Evolutionary conservation across 73 alveolate genomes (phyloP), one percentile per base, ranked within the genome.

Genomic region (Tetrahymena thermophila): DNA sequence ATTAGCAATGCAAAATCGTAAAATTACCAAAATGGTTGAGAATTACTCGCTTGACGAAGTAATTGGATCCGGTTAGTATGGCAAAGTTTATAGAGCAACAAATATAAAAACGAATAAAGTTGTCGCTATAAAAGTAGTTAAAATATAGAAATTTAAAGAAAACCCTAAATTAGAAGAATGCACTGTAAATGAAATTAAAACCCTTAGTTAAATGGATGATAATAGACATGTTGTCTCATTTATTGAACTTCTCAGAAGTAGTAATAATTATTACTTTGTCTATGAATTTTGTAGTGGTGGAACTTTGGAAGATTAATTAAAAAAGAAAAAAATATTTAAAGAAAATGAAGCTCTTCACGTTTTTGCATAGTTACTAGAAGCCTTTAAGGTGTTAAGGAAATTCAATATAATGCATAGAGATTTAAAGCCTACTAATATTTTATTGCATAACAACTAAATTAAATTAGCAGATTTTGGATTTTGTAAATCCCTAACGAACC

Each of bases 211-310:
- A 89, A 89, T 95, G 35, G 43, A 95, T 35, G 85, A 85, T 85
- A 85, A 94, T 43, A 44, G 43, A 44, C 84, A 95, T 85, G 95
- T 95, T 13, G 97, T 95, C n/a, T 35, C 38, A 89, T 95, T 95
- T 71, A 85, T 85, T 55, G 97, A 95, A 50, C 85, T 95, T 31
- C 57, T 95, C 35, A 95, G 94, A 95, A 44, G 83, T 19, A 28
- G 95, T 21, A 85, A 85, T 95, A 56, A 95, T 35, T 95, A 95
- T 95, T 93, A 95, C 55, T 95, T 95, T 34, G 95, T 95, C 1
- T 95, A 95, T 93, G 97, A 95, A 85, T 55, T 85, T 95, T 95
- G 97, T 50, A 56, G 94, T 35, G 97, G 97, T 43, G 97, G 97
- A 55, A 94, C 97, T 10, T 84, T 95, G 8, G 97, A 95, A 17